phyloP scores from a whole-genome alignment of 2,329 filamentous ascomycete species.

The Verticillium dahliae region DNA sequence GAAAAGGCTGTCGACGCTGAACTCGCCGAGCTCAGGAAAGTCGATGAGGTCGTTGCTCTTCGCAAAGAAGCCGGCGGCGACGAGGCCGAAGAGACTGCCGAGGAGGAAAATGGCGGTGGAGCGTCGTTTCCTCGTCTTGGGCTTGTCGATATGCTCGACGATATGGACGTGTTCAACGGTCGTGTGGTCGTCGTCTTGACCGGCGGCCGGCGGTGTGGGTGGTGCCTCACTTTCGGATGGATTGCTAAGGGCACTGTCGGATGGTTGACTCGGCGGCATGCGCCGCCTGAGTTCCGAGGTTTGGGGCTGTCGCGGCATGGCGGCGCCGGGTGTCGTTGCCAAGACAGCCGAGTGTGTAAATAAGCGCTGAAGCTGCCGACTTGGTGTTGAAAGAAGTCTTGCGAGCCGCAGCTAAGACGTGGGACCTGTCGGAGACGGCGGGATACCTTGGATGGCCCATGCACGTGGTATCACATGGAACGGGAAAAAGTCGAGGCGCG shows the following conservation, averaged over 20 bases:
- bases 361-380: not conserved
- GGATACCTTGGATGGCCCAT: not conserved
- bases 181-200: conserved; percentile 25
- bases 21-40: conserved; percentile 61
- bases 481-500: not conserved
- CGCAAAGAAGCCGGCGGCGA: conserved; percentile 86
- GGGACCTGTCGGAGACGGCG: not conserved
- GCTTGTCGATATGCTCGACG: conserved; percentile 27
- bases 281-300: conserved; percentile 7
- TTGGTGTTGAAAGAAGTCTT: not conserved
- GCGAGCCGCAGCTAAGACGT: not conserved
- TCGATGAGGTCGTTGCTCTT: conserved; percentile 85
- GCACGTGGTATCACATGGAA: not conserved
- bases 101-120: conserved; percentile 79
- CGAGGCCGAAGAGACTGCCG: conserved; percentile 82
- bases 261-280: conserved; percentile 13
- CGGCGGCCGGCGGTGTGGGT: conserved; percentile 1
- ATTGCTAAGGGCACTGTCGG: conserved; percentile 6
- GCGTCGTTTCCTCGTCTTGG: conserved; percentile 61
- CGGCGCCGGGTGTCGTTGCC: not conserved
- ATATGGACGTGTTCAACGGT: conserved; percentile 32
- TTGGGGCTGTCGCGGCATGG: not conserved
- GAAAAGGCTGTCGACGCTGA: conserved; percentile 78
- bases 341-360: not conserved
- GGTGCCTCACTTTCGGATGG: conserved; percentile 12